Evolutionary conservation across 352 stramenopile species (phyloP), one percentile per base, ranked within the genome.

Genomic region (Phytopythium aichiense): DNA sequence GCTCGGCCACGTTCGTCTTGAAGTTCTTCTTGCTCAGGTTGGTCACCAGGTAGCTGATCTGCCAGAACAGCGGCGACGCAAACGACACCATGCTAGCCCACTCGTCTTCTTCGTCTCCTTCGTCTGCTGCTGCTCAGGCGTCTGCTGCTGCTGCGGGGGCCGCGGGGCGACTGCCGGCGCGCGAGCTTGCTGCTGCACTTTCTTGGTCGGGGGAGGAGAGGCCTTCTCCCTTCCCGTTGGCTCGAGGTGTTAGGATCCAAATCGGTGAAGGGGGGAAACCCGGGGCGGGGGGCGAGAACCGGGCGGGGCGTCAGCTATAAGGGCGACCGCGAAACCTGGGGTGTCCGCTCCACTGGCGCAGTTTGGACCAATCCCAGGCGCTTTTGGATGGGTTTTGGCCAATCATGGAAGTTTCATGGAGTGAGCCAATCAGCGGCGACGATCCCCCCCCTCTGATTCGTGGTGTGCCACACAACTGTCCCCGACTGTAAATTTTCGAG

Each of bases 1-100:
- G 80, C 75, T 97, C 91, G 15, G 89, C 87, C 57, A 97, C 88
- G 57, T 92, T 96, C 49, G 86, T 91, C 77, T 96, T 97, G 74
- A 96, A 96, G 73, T 96, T 97, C 62, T 97, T 97, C 81, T 97
- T 97, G 76, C 73, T 96, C 55, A 97, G 82, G 73, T 95, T 97
- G 35, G 84, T 95, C 37, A 97, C 88, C 58, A 97, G 75, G 69
- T 96, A 96, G 65, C 95, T 91, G 65, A 97, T 97, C 76, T 97
- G 91, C 89, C 88, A 97, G 73, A 97, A 97, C 40, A 97, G 74
- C 64, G 91, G 91, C 71, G 89, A 96, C 66, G 89, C 88, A 70
- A 97, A 97, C 68, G 87, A 94, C 68, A 94, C 84, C 87, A 96
- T 94, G 52, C 52, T 58, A 5, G 1, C 18, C 15, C 23, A 25